Base-by-base conservation (phyloP, 2,329 filamentous ascomycete genomes). In the Cladosporium sp. region DNA sequence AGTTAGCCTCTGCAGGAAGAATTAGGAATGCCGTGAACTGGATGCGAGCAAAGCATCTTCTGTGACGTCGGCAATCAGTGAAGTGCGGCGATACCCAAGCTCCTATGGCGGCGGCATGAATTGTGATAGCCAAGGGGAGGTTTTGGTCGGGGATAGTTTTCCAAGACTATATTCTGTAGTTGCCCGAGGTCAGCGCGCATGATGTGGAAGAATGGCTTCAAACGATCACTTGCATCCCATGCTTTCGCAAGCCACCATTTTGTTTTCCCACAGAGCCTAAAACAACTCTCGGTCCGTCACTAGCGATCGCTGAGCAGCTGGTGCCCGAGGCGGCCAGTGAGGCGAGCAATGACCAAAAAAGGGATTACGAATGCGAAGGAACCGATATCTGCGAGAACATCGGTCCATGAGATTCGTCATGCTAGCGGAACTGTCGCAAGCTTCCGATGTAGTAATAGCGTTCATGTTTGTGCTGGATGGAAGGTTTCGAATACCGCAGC, bases 1-100 rank as follows among this genome's bases (percentile, higher is more conserved):
- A 84, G 66, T 84, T 81, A 64, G 71, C 69, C 21, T 62, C 21
- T 49, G 46, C 18, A 49, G 11, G n/a, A 5, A 25, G 5, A 25
- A 10, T 21, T 7, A 5, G 5, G 13, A 21, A n/a, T n/a, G n/a
- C n/a, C 18, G 10, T 49, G 46, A 26, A 49, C 25, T 49, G 46
- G n/a, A 26, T 21, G n/a, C 21, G 26, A 49, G 21, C 8, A 23
- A 21, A 11, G 25, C 16, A 26, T 14, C 10, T 21, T 25, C 7
- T 1, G n/a, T 26, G 2, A 25, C 46, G 5, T 49, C 25, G 46
- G 26, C 14, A 13, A 49, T 25, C 23, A 21, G 26, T 25, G 21
- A 21, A 14, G 25, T 49, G 3, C 21, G 3, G 23, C 25, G 46
- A 25, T 25, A 14, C 6, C 26, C 46, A 21, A 49, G 46, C 25